Conservation (phyloP, 2,329 filamentous ascomycete species). For the Paecilomyces variotii region DNA sequence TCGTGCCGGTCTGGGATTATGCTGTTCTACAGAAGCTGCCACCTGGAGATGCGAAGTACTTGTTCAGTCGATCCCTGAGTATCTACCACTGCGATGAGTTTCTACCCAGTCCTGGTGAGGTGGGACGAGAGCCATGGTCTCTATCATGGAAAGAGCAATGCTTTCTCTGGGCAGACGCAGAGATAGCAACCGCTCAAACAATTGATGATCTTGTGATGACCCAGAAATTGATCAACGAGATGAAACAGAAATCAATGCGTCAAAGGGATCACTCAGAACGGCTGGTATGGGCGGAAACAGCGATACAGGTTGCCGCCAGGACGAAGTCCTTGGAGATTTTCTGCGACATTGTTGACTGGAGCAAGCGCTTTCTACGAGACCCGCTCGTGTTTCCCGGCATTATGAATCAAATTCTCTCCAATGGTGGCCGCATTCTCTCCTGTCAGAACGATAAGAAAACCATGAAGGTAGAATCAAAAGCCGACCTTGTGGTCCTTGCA, state of each 20-base stretch:
- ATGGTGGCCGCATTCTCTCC: not conserved
- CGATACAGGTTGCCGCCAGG: not conserved
- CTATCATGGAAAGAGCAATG: constrained; percentile 1
- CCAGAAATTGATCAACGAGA: not conserved
- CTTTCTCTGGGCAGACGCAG: not conserved
- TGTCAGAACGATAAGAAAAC: not conserved
- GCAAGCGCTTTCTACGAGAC: constrained; percentile 1
- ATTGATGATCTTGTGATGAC: constrained; percentile 63
- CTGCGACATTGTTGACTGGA: not conserved
- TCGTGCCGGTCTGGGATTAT: constrained; percentile 1
- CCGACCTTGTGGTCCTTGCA: not conserved
- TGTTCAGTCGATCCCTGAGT: not conserved
- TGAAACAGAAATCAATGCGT: not conserved
- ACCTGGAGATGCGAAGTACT: not conserved
- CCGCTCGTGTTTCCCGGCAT: not conserved
- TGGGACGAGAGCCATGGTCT: not conserved
- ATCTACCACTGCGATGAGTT: constrained; percentile 1
- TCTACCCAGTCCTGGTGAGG: not conserved
- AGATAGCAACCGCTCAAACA: constrained; percentile 54
- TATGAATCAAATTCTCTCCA: not conserved
- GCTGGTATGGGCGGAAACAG: not conserved
- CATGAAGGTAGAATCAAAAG: not conserved
- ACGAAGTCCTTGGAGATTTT: constrained; percentile 1
- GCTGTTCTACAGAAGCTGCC: not conserved
- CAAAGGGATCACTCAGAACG: not conserved